Conservation (phyloP, 2,329 filamentous ascomycete genomes). For the Penicillium paneum region DNA sequence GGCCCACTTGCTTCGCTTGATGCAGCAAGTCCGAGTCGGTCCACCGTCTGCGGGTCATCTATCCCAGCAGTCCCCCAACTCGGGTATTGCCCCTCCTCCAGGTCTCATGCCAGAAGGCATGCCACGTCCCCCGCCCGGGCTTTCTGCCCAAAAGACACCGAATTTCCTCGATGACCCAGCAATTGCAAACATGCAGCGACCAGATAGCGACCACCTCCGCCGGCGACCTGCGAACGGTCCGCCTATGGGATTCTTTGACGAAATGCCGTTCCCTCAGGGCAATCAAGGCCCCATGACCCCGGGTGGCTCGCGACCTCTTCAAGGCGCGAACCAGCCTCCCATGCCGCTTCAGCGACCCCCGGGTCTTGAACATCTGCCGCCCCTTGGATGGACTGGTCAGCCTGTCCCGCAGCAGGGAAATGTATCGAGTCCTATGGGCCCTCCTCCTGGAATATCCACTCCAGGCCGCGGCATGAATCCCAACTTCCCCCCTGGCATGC, state of each 20-base stretch:
- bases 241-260: constrained; percentile 42
- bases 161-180: constrained; percentile 45
- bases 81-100: constrained; percentile 33
- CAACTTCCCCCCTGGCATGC: constrained; percentile 43
- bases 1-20: constrained; percentile 82
- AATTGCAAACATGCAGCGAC: constrained; percentile 42
- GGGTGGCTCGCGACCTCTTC: constrained; percentile 33
- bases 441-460: constrained; percentile 39
- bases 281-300: constrained; percentile 37
- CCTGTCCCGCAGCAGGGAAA: constrained; percentile 36
- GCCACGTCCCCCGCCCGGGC: constrained; percentile 34
- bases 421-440: constrained; percentile 33
- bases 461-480: constrained; percentile 39
- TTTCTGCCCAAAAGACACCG: constrained; percentile 36
- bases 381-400: constrained; percentile 40
- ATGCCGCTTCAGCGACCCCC: constrained; percentile 46
- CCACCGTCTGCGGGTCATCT: constrained; percentile 27
- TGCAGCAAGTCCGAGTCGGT: constrained; percentile 58
- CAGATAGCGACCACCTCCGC: constrained; percentile 37
- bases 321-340: constrained; percentile 32
- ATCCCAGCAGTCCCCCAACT: constrained; percentile 28
- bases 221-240: constrained; percentile 39
- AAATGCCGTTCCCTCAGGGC: constrained; percentile 37
- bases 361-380: constrained; percentile 44
- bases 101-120: constrained; percentile 38